Base-by-base conservation (phyloP, 2,329 filamentous ascomycete genomes). In the Cladobotryum protrusum region DNA sequence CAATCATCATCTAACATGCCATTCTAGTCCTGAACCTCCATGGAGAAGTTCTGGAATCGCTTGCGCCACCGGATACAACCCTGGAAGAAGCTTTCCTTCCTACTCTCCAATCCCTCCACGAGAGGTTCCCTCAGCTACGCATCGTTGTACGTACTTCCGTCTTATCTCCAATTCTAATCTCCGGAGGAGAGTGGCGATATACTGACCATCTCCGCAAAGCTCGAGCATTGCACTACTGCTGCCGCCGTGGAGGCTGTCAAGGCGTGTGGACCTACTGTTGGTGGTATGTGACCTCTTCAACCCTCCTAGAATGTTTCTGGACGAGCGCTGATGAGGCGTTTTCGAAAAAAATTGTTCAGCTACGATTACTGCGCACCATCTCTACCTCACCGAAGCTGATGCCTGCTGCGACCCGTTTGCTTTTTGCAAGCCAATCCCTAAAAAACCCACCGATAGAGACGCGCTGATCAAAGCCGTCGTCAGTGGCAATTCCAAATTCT, bases 211-310 rank as follows among this genome's bases (percentile, higher is more conserved):
- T 18, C 3, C 43, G 13, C 43, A 7, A 1, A 65, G 62, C 67
- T 93, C 43, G 88, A 96, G 72, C 91, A 96, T 71, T 95, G 89
- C 74, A 91, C 89, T 11, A 95, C 89, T 1, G 83, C 82, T 1
- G 88, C 86, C 1, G 91, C 90, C 0, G 75, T 96, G 4, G 81
- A 86, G 55, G 84, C 89, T 1, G 91, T 96, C 34, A 77, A 79
- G 56, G 73, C 79, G 13, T 95, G 89, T 61, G 89, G 89, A 0
- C 79, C 84, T 15, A 87, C 80, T 3, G 92, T 96, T 19, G 85
- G 79, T 0, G 76, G 75, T 71, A 68, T 47, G 65, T 46, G 9
- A 34, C 12, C 11, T n/a, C n/a, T n/a, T n/a, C n/a, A n/a, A 2
- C 20, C 17, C 24, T 13, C 15, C 36, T 24, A 20, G 11, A 18